Percentiles rank a stretch among this genome's conserved stretches.
phyloP scores from a whole-genome alignment of 2,329 filamentous ascomycete species.

The Alternaria conjuncta region DNA sequence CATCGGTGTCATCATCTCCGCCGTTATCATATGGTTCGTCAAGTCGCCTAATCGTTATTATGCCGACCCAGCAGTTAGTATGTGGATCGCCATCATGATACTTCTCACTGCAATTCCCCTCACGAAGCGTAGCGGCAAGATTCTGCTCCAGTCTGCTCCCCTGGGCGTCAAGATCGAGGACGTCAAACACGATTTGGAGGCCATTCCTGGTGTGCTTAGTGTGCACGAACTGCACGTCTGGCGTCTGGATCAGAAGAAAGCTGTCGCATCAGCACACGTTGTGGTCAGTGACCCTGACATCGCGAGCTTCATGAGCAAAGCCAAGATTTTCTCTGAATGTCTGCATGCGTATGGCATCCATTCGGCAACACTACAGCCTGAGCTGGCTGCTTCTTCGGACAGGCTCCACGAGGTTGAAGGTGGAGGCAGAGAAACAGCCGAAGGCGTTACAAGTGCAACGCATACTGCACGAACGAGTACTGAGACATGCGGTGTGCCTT shows the following conservation, averaged over 20 bases:
- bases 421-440: slow-evolving; percentile 2
- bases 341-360: slow-evolving; percentile 77
- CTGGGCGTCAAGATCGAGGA: slow-evolving; percentile 65
- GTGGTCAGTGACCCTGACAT: slow-evolving; percentile 66
- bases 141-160: slow-evolving; percentile 72
- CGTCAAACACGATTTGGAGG: slow-evolving; percentile 72
- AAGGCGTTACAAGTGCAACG: slow-evolving; percentile 14
- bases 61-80: slow-evolving; percentile 72
- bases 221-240: slow-evolving; percentile 78
- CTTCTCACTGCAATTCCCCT: slow-evolving; percentile 68
- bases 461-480: slow-evolving; percentile 31
- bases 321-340: slow-evolving; percentile 69
- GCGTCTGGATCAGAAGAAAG: slow-evolving; percentile 73
- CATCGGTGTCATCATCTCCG: slow-evolving; percentile 74
- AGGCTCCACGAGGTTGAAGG: neutral
- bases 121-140: slow-evolving; percentile 66
- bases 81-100: slow-evolving; percentile 77
- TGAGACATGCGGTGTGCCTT: slow-evolving; percentile 60
- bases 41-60: slow-evolving; percentile 67
- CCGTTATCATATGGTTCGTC: slow-evolving; percentile 71
- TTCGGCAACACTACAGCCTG: slow-evolving; percentile 73
- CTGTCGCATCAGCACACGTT: slow-evolving; percentile 73
- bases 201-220: slow-evolving; percentile 69
- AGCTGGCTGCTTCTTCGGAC: slow-evolving; percentile 46
- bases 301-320: slow-evolving; percentile 64